Percentiles rank a stretch among this genome's conserved stretches.
phyloP scores from a whole-genome alignment of 2,329 filamentous ascomycete species.

The Aspergillus pseudotamarii region DNA sequence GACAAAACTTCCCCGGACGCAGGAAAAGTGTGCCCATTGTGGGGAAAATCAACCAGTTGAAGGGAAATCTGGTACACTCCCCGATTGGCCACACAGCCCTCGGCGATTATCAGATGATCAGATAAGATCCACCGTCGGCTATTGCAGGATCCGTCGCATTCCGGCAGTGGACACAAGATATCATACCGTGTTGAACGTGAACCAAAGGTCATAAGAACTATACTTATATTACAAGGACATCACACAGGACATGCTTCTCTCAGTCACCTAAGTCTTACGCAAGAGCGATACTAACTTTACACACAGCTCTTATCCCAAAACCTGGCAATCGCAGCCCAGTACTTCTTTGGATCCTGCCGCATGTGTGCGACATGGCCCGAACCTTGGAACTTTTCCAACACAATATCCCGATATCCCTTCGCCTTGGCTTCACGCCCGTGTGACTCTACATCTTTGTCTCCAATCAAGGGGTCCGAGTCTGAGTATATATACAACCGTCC shows the following conservation, averaged over 20 bases:
- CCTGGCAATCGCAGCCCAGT: conserved; percentile 2
- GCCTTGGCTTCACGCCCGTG: conserved; percentile 1
- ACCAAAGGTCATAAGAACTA: background rate
- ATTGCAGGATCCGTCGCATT: background rate
- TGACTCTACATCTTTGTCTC: conserved; percentile 1
- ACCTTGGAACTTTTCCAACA: conserved; percentile 5
- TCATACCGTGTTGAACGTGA: too few relatives aligned
- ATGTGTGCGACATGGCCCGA: conserved; percentile 11
- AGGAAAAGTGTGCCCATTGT: background rate
- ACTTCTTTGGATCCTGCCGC: conserved; percentile 7
- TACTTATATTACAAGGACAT: background rate
- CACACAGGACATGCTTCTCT: too few relatives aligned
- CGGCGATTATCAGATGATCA: conserved; percentile 5
- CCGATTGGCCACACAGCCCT: background rate
- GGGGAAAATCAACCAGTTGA: background rate
- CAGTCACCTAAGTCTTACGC: background rate
- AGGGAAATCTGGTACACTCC: background rate
- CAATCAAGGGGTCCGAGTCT: conserved; percentile 5
- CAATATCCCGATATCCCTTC: background rate
- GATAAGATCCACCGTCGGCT: conserved; percentile 7
- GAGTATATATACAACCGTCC: conserved; percentile 9
- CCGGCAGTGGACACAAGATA: background rate
- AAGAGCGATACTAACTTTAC: background rate
- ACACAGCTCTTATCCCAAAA: conserved; percentile 4
- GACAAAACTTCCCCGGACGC: background rate